phyloP scores from a whole-genome alignment of 116 monocot genomes.

The Iris pallida region DNA sequence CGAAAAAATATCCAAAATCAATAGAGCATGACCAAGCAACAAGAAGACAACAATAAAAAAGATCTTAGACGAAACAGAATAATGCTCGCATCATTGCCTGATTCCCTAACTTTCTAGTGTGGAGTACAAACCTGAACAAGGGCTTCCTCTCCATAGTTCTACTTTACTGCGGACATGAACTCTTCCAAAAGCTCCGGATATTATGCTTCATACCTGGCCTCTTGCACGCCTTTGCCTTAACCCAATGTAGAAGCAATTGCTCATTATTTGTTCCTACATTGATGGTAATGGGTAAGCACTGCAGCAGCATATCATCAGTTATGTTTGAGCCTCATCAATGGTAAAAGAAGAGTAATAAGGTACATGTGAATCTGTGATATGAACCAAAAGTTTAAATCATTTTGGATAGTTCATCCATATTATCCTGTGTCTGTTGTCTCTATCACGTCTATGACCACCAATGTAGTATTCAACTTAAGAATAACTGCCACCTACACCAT shows the following conservation, averaged over 20 bases:
- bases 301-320: neutral
- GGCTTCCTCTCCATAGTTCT: conserved; percentile 81
- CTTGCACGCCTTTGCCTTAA: conserved; percentile 69
- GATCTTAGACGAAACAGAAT: too few relatives aligned
- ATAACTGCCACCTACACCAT: too few relatives aligned
- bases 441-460: too few relatives aligned
- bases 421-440: too few relatives aligned
- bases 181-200: conserved; percentile 74
- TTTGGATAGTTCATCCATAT: too few relatives aligned
- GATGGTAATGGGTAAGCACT: conserved; percentile 91
- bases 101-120: neutral
- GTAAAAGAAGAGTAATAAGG: neutral
- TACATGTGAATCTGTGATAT: neutral
- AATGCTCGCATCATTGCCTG: too few relatives aligned
- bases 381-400: neutral
- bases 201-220: conserved; percentile 62
- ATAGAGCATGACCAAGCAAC: too few relatives aligned
- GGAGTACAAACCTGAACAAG: conserved; percentile 60
- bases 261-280: conserved; percentile 98
- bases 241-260: conserved; percentile 79
- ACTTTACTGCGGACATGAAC: conserved; percentile 86
- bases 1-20: too few relatives aligned
- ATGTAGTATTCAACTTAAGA: too few relatives aligned
- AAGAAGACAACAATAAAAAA: too few relatives aligned
- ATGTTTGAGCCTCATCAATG: neutral